A percentile compares a stretch with the other conserved stretches of the same genome.
Conservation (phyloP, 1,284 basidiomycete species). For the Leucoagaricus sp. region DNA sequence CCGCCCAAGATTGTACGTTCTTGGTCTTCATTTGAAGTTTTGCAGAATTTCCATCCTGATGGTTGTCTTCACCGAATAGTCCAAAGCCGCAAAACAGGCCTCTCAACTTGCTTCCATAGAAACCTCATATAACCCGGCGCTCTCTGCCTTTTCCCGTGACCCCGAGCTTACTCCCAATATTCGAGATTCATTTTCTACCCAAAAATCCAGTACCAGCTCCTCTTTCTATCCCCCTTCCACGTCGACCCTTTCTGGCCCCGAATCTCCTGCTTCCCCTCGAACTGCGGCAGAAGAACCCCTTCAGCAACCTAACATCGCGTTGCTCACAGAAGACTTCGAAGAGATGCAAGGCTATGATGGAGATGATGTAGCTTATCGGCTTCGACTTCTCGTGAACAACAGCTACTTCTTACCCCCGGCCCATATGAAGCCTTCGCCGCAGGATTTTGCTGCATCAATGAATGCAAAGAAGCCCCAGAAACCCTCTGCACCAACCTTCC, state of each 20-base stretch:
- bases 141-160: slow-evolving; percentile 47
- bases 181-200: slow-evolving; percentile 43
- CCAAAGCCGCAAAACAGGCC: slow-evolving; percentile 29
- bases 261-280: slow-evolving; percentile 56
- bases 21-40: slow-evolving; percentile 7
- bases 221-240: slow-evolving; percentile 76
- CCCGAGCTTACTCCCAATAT: slow-evolving; percentile 43
- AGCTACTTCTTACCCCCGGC: slow-evolving; percentile 84
- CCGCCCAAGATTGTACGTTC: slow-evolving; percentile 33
- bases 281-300: slow-evolving; percentile 49
- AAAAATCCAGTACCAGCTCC: slow-evolving; percentile 60
- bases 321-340: slow-evolving; percentile 45
- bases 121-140: slow-evolving; percentile 31
- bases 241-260: slow-evolving; percentile 54
- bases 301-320: slow-evolving; percentile 43
- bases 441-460: slow-evolving; percentile 50
- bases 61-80: slow-evolving; percentile 23
- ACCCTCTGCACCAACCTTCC: slow-evolving; percentile 54
- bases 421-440: slow-evolving; percentile 72
- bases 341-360: slow-evolving; percentile 62
- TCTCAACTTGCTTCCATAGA: slow-evolving; percentile 32
- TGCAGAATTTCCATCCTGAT: slow-evolving; percentile 18
- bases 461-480: slow-evolving; percentile 42
- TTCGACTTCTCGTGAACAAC: slow-evolving; percentile 79
- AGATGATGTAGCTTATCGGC: slow-evolving; percentile 81